Evolutionary conservation across 2,329 filamentous ascomycete genomes (phyloP), one percentile per base, ranked within the genome.

Genomic region (Xylariaceae sp.): DNA sequence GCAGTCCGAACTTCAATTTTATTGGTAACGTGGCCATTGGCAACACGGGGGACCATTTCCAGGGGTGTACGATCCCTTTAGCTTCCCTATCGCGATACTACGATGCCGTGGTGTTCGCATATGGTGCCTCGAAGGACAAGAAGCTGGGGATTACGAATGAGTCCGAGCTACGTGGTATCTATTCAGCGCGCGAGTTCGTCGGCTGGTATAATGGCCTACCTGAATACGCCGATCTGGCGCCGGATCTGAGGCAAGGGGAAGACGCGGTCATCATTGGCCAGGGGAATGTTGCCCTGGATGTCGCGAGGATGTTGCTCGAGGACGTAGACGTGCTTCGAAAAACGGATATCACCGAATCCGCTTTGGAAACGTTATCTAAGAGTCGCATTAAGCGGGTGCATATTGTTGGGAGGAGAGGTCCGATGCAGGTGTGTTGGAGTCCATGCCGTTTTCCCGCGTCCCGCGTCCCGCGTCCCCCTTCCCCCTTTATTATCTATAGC

Each of bases 131-230:
- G 0, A 82, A 88, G 67, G 94, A 99, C 69, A 85, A 84, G 60
- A 84, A 80, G 53, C 77, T 99, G 0, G 85, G 83, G 0, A 84
- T 99, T 37, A 84, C 87, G 0, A 91, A 92, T 6, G 94, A 99
- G 66, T 79, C 85, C 3, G 70, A 73, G 4, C 73, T 94, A 5
- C 76, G 78, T 30, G 89, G 89, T 2, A 84, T 97, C 19, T 87
- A 91, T 68, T 96, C 91, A 6, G 94, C 94, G 2, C 83, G 94
- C 31, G 87, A 91, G 40, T 96, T 97, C 69, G 94, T 99, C 1
- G 94, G 91, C 19, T 99, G 94, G 94, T 99, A 99, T 72, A 99
- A 99, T 54, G 94, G 94, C 2, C 78, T 96, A 2, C 94, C 94
- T 0, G 88, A 95, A 63, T 88, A 88, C 67, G 80, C 86, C 26